phyloP scores from a whole-genome alignment of 2,329 filamentous ascomycete genomes.

The Monilinia laxa region DNA sequence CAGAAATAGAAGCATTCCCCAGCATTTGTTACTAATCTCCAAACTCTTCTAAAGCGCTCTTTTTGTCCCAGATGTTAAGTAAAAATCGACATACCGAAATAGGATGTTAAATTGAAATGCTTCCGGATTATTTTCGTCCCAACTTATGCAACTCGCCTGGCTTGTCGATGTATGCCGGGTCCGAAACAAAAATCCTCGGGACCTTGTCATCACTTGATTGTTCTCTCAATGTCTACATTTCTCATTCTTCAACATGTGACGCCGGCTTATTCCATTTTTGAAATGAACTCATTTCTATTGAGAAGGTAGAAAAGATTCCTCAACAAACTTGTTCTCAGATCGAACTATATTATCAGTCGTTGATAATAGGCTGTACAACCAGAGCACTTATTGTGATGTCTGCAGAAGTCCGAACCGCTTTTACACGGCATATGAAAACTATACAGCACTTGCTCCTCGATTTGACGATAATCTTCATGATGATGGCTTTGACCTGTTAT shows the following conservation, averaged over 20 bases:
- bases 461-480: slow-evolving; percentile 13
- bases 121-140: slow-evolving; percentile 24
- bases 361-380: slow-evolving; percentile 12
- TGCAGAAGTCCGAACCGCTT: slow-evolving; percentile 13
- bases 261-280: slow-evolving; percentile 3
- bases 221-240: neutral
- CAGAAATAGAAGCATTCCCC: neutral
- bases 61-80: slow-evolving; percentile 1
- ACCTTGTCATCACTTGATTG: neutral
- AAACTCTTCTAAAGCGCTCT: slow-evolving; percentile 11
- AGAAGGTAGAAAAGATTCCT: slow-evolving; percentile 12
- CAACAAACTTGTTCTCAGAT: slow-evolving; percentile 9
- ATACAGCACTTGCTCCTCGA: slow-evolving; percentile 17
- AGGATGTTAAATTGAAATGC: slow-evolving; percentile 15
- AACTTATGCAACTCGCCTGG: slow-evolving; percentile 10
- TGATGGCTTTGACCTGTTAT: neutral
- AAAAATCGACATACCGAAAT: neutral
- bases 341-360: slow-evolving; percentile 12
- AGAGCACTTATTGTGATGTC: slow-evolving; percentile 3
- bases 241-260: slow-evolving; percentile 12
- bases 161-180: neutral
- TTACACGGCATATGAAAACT: slow-evolving; percentile 16
- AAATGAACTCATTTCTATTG: neutral
- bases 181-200: slow-evolving; percentile 9
- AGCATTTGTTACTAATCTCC: slow-evolving; percentile 1